Evolutionary conservation across 1,284 basidiomycete genomes (phyloP).

Genomic region (Irpex sp.): DNA sequence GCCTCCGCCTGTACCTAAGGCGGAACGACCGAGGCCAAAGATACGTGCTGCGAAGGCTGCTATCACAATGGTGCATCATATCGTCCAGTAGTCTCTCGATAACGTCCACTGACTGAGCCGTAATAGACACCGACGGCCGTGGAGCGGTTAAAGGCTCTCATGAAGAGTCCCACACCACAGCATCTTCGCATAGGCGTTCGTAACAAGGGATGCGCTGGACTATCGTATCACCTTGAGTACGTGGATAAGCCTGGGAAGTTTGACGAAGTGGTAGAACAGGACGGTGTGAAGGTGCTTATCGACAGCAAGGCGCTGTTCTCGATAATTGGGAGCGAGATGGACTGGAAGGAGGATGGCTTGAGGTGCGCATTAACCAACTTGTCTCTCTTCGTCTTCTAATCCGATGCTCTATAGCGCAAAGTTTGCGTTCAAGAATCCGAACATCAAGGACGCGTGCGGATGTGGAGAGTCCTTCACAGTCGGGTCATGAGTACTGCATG

Average conservation of each 20-base stretch:
- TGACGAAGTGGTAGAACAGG: conserved; percentile 97
- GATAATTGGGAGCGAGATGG: conserved; percentile 98
- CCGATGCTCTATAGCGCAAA: too few species aligned
- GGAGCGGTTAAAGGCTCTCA: conserved; percentile 60
- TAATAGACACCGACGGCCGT: conserved; percentile 80
- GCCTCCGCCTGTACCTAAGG: conserved; percentile 61
- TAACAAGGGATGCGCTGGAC: conserved; percentile 98
- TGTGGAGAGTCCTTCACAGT: conserved; percentile 89
- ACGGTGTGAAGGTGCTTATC: conserved; percentile 90
- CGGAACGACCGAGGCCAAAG: conserved; percentile 56
- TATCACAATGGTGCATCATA: conserved; percentile 66
- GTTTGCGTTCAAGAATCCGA: conserved; percentile 90
- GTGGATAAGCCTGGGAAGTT: conserved; percentile 88
- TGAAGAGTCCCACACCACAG: conserved; percentile 80
- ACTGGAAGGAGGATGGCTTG: conserved; percentile 91
- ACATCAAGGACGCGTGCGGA: conserved; percentile 89
- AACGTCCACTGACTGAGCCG: conserved; percentile 5
- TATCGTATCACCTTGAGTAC: conserved; percentile 97
- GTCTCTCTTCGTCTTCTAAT: too few species aligned
- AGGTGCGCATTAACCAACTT: conserved; percentile 64
- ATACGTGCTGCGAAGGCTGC: conserved; percentile 79
- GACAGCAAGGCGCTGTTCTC: conserved; percentile 97
- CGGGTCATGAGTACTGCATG: conserved; percentile 15
- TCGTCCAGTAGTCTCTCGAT: background rate
- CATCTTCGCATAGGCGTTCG: conserved; percentile 93